Conservation (phyloP, 148 eudicot species). For the Simmondsia chinensis region DNA sequence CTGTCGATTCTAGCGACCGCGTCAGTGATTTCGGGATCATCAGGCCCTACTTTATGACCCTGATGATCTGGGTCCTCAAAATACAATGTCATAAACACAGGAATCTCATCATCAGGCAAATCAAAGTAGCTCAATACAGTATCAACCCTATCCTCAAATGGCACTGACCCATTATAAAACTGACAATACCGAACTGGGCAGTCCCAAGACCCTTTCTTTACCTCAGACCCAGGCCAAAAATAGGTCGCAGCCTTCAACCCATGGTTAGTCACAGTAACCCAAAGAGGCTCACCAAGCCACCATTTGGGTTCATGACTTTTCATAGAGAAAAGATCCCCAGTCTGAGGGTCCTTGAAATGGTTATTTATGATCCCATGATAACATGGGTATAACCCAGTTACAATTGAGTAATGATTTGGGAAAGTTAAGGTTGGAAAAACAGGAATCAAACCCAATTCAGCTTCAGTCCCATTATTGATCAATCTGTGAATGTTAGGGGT, state of each 20-base stretch:
- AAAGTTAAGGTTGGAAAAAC: constrained; percentile 90
- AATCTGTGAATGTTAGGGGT: constrained; percentile 57
- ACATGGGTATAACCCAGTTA: constrained; percentile 72
- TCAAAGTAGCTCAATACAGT: constrained; percentile 59
- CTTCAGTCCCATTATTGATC: constrained; percentile 71
- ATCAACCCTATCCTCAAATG: constrained; percentile 74
- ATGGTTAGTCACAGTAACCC: constrained; percentile 63
- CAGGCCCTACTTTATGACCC: constrained; percentile 88
- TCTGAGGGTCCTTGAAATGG: constrained; percentile 36
- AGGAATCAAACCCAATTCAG: constrained; percentile 56
- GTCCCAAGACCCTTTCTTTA: constrained; percentile 48
- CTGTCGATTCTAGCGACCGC: constrained; percentile 61
- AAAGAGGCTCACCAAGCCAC: constrained; percentile 89
- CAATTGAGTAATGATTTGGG: constrained; percentile 87
- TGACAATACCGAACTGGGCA: constrained; percentile 51
- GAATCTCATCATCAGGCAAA: constrained; percentile 42
- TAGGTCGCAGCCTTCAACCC: constrained; percentile 63
- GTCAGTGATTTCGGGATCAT: constrained; percentile 65
- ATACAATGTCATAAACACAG: constrained; percentile 72
- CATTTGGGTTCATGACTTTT: constrained; percentile 70
- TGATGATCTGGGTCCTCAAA: constrained; percentile 96
- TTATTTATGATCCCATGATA: constrained; percentile 75
- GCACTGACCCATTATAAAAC: constrained; percentile 60
- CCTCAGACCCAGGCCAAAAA: constrained; percentile 95
- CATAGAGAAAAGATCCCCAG: constrained; percentile 49